Base-by-base conservation (phyloP, 169 alveolate genomes). In the Plasmodium falciparum region DNA sequence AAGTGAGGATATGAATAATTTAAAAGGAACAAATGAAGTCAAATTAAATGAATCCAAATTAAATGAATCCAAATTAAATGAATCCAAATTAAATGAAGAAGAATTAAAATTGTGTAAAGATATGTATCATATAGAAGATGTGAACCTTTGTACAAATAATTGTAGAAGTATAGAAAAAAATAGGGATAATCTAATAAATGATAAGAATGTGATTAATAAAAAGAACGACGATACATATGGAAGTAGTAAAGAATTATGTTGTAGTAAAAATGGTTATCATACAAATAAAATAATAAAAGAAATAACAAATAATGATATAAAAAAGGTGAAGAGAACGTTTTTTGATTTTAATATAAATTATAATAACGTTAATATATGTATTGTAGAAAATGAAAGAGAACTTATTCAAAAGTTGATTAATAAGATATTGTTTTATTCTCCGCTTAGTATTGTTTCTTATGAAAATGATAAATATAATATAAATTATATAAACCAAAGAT, bases 401-500 rank as follows among this genome's bases (percentile, higher is more conserved):
- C 56, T 78, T 26, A 78, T 78, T 22, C 65, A 66, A 54, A 78
- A 24, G 43, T 50, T 78, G 20, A 66, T 78, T 49, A 70, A 78
- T 12, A 66, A 66, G 52, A 67, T 78, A 20, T 47, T 52, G 49
- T 67, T 78, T 63, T 78, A 66, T 56, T 78, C 80, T 24, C 89
- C 89, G 6, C 11, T 78, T n/a, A 78, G 89, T 22, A 78, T 78
- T 50, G 58, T 78, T 8, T 66, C 80, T 5, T 78, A 78, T 54
- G 89, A 78, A 78, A 78, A 78, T 43, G 89, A 78, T 24, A 78
- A 78, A 43, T 78, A 50, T 73, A 78, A 78, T 59, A 22, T 78
- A n/a, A 66, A 61, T 70, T 78, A 78, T 73, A 65, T 78, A 63
- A 78, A 78, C 29, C 69, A 78, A 56, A 78, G 89, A 59, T 78